Conservation (phyloP, 495 filamentous ascomycete genomes). For the Durotheca rogersii region DNA sequence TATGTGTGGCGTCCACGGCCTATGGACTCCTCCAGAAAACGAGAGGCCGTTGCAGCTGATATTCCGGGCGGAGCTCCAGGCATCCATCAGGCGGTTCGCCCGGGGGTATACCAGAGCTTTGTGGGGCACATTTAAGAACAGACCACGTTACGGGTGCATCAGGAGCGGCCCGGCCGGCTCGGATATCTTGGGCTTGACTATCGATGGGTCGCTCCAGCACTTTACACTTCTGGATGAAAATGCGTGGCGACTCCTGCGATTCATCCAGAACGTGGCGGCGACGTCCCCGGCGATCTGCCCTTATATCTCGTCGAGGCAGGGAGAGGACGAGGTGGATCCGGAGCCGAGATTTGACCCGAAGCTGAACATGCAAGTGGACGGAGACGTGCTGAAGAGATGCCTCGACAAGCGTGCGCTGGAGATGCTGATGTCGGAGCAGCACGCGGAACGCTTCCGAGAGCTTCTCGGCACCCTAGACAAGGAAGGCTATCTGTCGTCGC, state of each 20-base stretch:
- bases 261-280: slow-evolving; percentile 61
- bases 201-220: slow-evolving; percentile 65
- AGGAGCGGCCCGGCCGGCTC: slow-evolving; percentile 35
- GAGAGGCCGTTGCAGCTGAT: slow-evolving; percentile 47
- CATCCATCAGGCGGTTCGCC: slow-evolving; percentile 52
- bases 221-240: slow-evolving; percentile 57
- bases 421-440: slow-evolving; percentile 39
- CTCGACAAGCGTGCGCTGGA: slow-evolving; percentile 52
- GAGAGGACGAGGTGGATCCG: slow-evolving; percentile 21
- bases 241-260: slow-evolving; percentile 60
- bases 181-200: slow-evolving; percentile 60
- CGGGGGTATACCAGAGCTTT: slow-evolving; percentile 45
- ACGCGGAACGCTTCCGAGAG: slow-evolving; percentile 30
- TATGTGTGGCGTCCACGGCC: slow-evolving; percentile 48
- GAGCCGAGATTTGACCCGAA: slow-evolving; percentile 36
- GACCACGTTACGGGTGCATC: slow-evolving; percentile 33
- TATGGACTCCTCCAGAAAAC: slow-evolving; percentile 50
- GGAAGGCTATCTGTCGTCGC: slow-evolving; percentile 21
- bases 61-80: slow-evolving; percentile 52
- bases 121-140: slow-evolving; percentile 36
- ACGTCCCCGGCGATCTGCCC: slow-evolving; percentile 21
- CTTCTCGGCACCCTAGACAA: slow-evolving; percentile 42
- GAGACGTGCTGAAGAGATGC: slow-evolving; percentile 60
- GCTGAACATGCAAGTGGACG: slow-evolving; percentile 63
- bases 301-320: slow-evolving; percentile 23